Evolutionary conservation across 257 asterid genomes (phyloP).

Genomic region (Solanum acaule): DNA sequence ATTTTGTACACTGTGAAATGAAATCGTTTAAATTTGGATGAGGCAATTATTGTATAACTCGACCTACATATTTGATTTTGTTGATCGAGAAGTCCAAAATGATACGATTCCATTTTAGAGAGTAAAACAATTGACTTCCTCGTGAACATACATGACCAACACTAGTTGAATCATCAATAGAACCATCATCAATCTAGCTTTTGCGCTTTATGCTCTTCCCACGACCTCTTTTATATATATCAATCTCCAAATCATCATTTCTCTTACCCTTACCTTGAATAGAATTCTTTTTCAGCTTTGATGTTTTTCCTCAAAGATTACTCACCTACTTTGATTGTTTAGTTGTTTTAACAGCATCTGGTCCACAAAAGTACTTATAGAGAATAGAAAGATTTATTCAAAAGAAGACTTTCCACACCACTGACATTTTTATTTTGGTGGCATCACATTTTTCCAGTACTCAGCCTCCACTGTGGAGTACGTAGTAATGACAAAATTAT

Average conservation of each 20-base stretch:
- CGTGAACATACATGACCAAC: no score
- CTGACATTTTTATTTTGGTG: conserved; percentile 63
- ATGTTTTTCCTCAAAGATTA: not conserved
- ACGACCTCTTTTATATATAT: not conserved
- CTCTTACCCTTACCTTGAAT: not conserved
- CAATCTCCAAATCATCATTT: conserved; percentile 11
- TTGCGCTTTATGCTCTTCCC: conserved; percentile 9
- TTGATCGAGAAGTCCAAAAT: no score
- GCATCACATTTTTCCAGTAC: conserved; percentile 66
- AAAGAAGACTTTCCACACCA: conserved; percentile 60
- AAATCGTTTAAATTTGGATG: no score
- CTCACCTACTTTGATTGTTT: conserved; percentile 61
- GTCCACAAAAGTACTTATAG: conserved; percentile 69
- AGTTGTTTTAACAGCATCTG: conserved; percentile 51
- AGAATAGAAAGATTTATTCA: conserved; percentile 47
- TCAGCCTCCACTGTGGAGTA: conserved; percentile 81
- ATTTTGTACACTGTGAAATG: no score
- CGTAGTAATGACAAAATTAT: conserved; percentile 80
- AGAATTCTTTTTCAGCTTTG: conserved; percentile 16
- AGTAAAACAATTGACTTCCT: no score
- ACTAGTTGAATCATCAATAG: no score
- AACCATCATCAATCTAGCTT: no score
- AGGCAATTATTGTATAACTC: no score
- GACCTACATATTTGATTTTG: no score
- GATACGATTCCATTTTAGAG: no score